Conservation (phyloP, 2,329 filamentous ascomycete genomes). For the Claviceps maximensis region DNA sequence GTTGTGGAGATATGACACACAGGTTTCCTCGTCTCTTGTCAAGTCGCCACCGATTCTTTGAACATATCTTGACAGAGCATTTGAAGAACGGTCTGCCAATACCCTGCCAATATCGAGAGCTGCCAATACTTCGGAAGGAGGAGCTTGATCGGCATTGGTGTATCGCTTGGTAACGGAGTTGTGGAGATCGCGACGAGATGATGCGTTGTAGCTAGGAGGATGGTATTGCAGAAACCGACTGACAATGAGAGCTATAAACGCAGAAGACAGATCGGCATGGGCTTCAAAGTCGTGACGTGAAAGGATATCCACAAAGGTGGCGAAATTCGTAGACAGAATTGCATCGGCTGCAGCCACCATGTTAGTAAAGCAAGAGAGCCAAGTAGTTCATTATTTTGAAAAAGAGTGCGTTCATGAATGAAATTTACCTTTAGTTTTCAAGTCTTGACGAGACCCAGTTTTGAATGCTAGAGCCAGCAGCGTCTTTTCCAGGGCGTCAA, state of each 20-base stretch:
- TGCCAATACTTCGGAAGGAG: constrained; percentile 58
- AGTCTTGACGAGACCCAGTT: constrained; percentile 61
- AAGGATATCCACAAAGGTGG: constrained; percentile 64
- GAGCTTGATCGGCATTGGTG: constrained; percentile 45
- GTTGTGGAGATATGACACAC: constrained; percentile 39
- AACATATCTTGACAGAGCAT: constrained; percentile 51
- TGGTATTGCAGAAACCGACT: constrained; percentile 81
- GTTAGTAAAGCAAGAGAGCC: constrained; percentile 10
- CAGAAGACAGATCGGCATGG: constrained; percentile 51
- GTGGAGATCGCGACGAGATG: constrained; percentile 55
- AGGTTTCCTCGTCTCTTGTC: constrained; percentile 62
- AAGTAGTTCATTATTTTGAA: not conserved
- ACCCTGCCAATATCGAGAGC: constrained; percentile 57
- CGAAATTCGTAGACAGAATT: constrained; percentile 71
- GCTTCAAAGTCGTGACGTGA: constrained; percentile 49
- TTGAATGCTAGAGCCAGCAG: constrained; percentile 83
- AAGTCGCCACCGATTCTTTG: constrained; percentile 62
- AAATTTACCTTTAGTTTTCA: constrained; percentile 73
- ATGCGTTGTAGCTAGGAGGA: constrained; percentile 71
- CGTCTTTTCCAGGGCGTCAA: constrained; percentile 79
- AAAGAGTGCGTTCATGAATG: too few species aligned
- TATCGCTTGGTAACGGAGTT: constrained; percentile 58
- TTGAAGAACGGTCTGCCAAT: constrained; percentile 43
- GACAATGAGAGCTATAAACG: constrained; percentile 66
- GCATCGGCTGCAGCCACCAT: constrained; percentile 54